Conservation (phyloP, 805 yeast genomes). For the Wickerhamomyces bovis region DNA sequence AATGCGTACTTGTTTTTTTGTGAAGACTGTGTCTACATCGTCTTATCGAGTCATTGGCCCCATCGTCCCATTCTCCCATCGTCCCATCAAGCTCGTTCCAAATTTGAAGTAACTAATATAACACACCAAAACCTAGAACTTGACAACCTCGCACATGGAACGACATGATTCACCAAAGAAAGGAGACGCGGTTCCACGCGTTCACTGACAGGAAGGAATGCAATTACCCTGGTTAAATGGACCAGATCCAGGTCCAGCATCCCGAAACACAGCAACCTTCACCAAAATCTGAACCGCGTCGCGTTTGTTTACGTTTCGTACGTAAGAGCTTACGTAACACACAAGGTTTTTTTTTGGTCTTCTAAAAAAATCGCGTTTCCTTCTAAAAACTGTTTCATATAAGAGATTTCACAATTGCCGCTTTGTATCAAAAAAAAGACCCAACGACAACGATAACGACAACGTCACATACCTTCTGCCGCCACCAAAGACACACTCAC, state of each 20-base stretch:
- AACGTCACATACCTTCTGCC: not conserved
- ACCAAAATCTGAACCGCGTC: conserved; percentile 6
- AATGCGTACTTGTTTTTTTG: too few species aligned
- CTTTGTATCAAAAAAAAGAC: not conserved
- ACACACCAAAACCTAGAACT: not conserved
- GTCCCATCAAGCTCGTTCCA: not conserved
- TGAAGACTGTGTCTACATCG: too few species aligned
- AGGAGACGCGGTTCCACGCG: not conserved
- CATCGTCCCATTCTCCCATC: not conserved
- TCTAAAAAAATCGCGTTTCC: not conserved
- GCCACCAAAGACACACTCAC: not conserved
- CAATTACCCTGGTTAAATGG: not conserved
- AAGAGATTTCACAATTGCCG: not conserved
- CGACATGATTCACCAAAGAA: too few species aligned
- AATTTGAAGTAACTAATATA: not conserved
- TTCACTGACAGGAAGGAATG: not conserved
- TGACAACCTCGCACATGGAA: not conserved
- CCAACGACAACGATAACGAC: not conserved
- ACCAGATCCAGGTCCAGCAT: not conserved
- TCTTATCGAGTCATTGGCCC: too few species aligned
- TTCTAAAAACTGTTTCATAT: not conserved
- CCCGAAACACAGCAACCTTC: too few species aligned
- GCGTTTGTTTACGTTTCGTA: conserved; percentile 15
- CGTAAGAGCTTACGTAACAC: conserved; percentile 1
- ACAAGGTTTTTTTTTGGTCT: conserved; percentile 1